Evolutionary conservation across 2,329 filamentous ascomycete genomes (phyloP).

Genomic region (Ascochyta rabiei): DNA sequence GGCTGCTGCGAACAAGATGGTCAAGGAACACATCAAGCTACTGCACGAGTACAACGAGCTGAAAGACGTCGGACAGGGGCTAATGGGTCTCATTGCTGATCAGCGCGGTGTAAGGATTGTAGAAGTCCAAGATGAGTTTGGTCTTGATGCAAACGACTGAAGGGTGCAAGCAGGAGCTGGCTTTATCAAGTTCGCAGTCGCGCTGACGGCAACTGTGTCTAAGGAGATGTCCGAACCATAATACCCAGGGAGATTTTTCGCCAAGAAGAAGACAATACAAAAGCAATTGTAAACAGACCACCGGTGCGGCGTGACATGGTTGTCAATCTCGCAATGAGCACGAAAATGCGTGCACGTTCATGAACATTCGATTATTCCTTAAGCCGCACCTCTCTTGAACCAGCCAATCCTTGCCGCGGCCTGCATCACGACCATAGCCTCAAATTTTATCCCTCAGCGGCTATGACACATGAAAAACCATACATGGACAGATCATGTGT

Average conservation of each 20-base stretch:
- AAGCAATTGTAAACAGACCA: not conserved
- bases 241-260: not conserved
- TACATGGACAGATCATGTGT: slow-evolving; percentile 30
- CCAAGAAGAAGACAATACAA: not conserved
- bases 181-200: not conserved
- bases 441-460: slow-evolving; percentile 11
- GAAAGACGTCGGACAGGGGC: slow-evolving; percentile 68
- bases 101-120: slow-evolving; percentile 62
- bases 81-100: slow-evolving; percentile 72
- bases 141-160: slow-evolving; percentile 53
- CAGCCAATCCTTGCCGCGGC: slow-evolving; percentile 19
- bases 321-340: slow-evolving; percentile 1
- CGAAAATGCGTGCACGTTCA: slow-evolving; percentile 12
- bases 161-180: not conserved
- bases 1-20: slow-evolving; percentile 57
- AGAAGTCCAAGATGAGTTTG: slow-evolving; percentile 57
- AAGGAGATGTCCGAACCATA: not conserved
- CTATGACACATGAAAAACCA: slow-evolving; percentile 35
- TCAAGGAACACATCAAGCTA: slow-evolving; percentile 67
- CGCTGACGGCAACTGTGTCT: not conserved
- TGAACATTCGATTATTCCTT: slow-evolving; percentile 17
- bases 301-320: not conserved
- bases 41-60: slow-evolving; percentile 75
- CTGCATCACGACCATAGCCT: slow-evolving; percentile 20
- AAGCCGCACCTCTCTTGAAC: slow-evolving; percentile 14